A percentile compares a stretch with the other conserved stretches of the same genome.
Evolutionary conservation across 305 asterid genomes (phyloP).

Genomic region (Euphrasia arctica): DNA sequence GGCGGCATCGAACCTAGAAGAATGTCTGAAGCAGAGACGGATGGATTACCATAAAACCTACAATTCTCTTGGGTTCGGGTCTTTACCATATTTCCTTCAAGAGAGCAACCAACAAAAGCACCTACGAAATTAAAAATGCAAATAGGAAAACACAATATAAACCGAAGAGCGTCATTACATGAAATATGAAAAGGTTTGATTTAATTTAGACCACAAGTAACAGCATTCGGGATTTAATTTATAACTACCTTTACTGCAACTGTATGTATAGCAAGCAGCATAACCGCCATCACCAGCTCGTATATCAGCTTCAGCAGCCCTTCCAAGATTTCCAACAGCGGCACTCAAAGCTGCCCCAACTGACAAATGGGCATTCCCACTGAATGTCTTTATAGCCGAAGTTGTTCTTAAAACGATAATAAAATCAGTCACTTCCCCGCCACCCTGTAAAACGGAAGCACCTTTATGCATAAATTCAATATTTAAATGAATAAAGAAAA

Average conservation of each 20-base stretch:
- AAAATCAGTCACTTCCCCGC: slow-evolving; percentile 75
- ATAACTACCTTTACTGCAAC: slow-evolving; percentile 72
- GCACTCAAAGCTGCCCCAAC: slow-evolving; percentile 74
- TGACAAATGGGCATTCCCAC: slow-evolving; percentile 57
- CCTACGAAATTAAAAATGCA: slow-evolving; percentile 26
- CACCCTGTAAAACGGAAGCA: slow-evolving; percentile 47
- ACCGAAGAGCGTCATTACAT: neutral
- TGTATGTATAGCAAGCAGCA: slow-evolving; percentile 71
- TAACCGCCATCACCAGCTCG: slow-evolving; percentile 60
- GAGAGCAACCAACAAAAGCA: slow-evolving; percentile 47
- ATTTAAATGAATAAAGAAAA: neutral
- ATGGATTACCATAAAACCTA: slow-evolving; percentile 37
- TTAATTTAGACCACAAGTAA: neutral
- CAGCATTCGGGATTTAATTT: neutral
- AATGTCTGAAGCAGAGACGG: slow-evolving; percentile 34
- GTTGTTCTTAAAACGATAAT: slow-evolving; percentile 60
- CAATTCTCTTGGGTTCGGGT: slow-evolving; percentile 35
- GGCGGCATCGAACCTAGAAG: slow-evolving; percentile 37
- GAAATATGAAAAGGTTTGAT: neutral
- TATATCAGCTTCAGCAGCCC: slow-evolving; percentile 68
- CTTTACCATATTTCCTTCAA: slow-evolving; percentile 39
- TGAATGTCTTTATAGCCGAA: slow-evolving; percentile 61
- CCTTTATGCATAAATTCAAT: slow-evolving; percentile 2
- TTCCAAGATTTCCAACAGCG: slow-evolving; percentile 63
- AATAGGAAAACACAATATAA: neutral